Evolutionary conservation across 2,329 filamentous ascomycete genomes (phyloP).

Genomic region (Cadophora luteo-olivacea): DNA sequence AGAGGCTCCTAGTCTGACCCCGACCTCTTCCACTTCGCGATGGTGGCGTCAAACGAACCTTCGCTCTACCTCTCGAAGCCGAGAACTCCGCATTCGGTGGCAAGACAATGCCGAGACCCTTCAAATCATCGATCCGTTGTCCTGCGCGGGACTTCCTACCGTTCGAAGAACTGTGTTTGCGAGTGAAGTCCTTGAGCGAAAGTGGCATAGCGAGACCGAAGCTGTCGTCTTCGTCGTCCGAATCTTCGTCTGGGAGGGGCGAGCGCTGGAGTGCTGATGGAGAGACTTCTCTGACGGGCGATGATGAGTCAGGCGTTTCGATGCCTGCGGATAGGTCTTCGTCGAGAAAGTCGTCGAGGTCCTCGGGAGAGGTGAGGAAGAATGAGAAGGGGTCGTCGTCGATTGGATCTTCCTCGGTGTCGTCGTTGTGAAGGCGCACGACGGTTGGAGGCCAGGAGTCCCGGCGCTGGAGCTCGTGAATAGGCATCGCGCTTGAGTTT

Average conservation of each 20-base stretch:
- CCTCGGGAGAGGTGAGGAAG: conserved; percentile 44
- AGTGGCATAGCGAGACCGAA: conserved; percentile 40
- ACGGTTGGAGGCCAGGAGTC: conserved; percentile 47
- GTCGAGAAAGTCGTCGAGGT: conserved; percentile 39
- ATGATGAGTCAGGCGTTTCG: conserved; percentile 37
- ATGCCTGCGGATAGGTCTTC: conserved; percentile 44
- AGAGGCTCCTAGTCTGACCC: conserved; percentile 39
- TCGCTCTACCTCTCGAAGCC: conserved; percentile 38
- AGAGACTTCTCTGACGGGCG: conserved; percentile 41
- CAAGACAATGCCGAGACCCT: conserved; percentile 39
- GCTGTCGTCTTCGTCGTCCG: conserved; percentile 34
- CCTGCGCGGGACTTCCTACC: conserved; percentile 34
- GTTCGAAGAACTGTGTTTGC: conserved; percentile 23
- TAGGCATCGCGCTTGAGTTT: conserved; percentile 36
- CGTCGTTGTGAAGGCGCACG: conserved; percentile 36
- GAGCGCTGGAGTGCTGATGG: conserved; percentile 40
- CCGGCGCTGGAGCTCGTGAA: conserved; percentile 41
- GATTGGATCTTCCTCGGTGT: conserved; percentile 35
- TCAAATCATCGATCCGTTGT: conserved; percentile 27
- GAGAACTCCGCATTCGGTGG: conserved; percentile 26
- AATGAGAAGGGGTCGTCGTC: conserved; percentile 45
- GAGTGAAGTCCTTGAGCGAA: conserved; percentile 40
- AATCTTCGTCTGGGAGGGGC: conserved; percentile 28
- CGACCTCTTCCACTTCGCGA: conserved; percentile 31
- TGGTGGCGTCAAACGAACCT: conserved; percentile 31